Base-by-base conservation (phyloP, 176 grass and related monocot species). In the Triticum timopheevii region DNA sequence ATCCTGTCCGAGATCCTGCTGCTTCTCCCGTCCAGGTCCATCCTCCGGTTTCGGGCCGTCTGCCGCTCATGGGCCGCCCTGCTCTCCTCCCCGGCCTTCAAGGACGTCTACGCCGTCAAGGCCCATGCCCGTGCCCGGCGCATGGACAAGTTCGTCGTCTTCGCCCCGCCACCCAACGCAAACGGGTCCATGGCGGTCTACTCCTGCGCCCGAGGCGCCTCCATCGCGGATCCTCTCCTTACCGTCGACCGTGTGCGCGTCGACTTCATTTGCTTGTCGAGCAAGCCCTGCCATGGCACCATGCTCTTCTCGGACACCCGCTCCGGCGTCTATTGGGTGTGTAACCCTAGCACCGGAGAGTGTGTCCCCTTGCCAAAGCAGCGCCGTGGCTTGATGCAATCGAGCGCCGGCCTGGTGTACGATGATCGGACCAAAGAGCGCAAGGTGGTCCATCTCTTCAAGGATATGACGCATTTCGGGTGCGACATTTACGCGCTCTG, bases 341-440 rank as follows among this genome's bases (percentile, higher is more conserved):
- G 82, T 12, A 84, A 84, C 69, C 82, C 82, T 8, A 83, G 82
- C 82, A 83, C 82, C 35, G 82, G 82, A 23, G 82, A 83, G 54
- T 42, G 50, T 54, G 28, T 13, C 35, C n/a, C 8, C 8, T 34
- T 84, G 49, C 52, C 69, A n/a, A 23, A 22, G 69, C 69, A 44
- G 23, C 54, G 5, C 68, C 30, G 30, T 0, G 3, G 16, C n/a
- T 2, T 58, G 13, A 13, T 0, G 1, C 1, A 19, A 8, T 84
- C 56, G 7, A 84, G 54, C 23, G 82, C 36, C n/a, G 52, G 69
- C 16, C 82, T 84, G 13, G 82, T 19, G 6, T 8, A 45, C 6
- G 82, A 75, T 23, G 36, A 45, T 9, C 56, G 9, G 1, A 47
- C 69, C 36, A 45, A 45, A 4, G 52, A 84, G 54, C 30, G 9